Evolutionary conservation across 331 rosid genomes (phyloP).

Genomic region (Prunus yedoensis): DNA sequence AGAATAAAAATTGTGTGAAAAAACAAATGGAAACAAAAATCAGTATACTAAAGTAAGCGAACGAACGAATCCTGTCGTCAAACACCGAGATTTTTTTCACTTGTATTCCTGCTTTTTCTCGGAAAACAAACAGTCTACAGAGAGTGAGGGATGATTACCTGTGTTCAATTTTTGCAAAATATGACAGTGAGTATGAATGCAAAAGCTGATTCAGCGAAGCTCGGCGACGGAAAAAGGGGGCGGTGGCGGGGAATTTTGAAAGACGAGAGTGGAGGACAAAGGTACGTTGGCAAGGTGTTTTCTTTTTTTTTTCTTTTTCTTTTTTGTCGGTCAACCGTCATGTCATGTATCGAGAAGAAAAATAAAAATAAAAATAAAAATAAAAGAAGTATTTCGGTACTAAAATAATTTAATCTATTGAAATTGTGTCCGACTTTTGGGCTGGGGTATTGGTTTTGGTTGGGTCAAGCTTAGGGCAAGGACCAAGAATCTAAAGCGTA

Average conservation of each 20-base stretch:
- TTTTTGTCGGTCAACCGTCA: too few species aligned
- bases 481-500: neutral
- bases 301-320: neutral
- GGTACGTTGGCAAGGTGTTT: neutral
- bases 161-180: neutral
- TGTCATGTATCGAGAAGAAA: too few species aligned
- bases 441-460: neutral
- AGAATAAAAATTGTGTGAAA: neutral
- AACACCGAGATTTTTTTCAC: neutral
- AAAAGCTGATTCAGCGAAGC: slow-evolving; percentile 20
- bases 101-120: neutral
- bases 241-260: slow-evolving; percentile 51
- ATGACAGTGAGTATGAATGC: neutral
- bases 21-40: neutral
- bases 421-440: neutral
- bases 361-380: too few species aligned
- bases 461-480: neutral
- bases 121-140: slow-evolving; percentile 1
- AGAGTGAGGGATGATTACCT: slow-evolving; percentile 1
- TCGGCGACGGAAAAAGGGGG: neutral
- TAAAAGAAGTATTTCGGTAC: neutral
- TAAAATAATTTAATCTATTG: neutral
- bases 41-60: neutral
- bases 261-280: neutral
- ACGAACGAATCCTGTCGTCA: neutral